phyloP scores from a whole-genome alignment of 768 basidiomycete genomes.

The Tulasnella sp. region DNA sequence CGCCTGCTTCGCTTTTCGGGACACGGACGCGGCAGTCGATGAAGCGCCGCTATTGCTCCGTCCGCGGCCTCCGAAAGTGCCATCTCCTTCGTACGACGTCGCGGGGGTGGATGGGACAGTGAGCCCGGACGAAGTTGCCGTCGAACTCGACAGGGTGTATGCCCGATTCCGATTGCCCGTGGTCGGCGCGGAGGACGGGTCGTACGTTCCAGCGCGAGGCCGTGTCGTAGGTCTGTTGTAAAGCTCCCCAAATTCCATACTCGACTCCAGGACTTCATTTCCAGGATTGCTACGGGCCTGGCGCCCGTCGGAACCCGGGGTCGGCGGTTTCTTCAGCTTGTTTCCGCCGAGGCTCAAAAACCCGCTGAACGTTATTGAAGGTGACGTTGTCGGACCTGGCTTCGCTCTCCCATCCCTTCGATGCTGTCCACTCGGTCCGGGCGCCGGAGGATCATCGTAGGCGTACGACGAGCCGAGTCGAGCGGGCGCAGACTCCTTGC shows the following conservation, averaged over 20 bases:
- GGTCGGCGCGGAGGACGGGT: neutral
- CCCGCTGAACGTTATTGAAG: neutral
- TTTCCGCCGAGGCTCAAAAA: constrained; percentile 12
- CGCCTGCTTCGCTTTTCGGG: neutral
- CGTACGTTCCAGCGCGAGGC: neutral
- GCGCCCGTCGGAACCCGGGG: neutral
- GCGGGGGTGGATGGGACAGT: constrained; percentile 15
- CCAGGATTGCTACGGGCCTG: neutral
- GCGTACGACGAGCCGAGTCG: neutral
- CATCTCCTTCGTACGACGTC: constrained; percentile 9
- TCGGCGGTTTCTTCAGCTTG: constrained; percentile 12
- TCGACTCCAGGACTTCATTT: neutral
- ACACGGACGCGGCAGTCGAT: neutral
- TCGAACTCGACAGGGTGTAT: constrained; percentile 21
- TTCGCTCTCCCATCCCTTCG: neutral
- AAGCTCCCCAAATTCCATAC: neutral
- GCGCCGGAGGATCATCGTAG: neutral
- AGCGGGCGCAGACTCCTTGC: constrained; percentile 15
- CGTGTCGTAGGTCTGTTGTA: neutral
- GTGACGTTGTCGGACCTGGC: neutral
- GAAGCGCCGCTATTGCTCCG: constrained; percentile 19
- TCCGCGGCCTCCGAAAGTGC: neutral
- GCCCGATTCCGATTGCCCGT: constrained; percentile 9
- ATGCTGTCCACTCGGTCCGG: neutral
- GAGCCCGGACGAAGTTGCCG: neutral